Evolutionary conservation across 2,329 filamentous ascomycete genomes (phyloP).

Genomic region (Botrytis pseudocinerea): DNA sequence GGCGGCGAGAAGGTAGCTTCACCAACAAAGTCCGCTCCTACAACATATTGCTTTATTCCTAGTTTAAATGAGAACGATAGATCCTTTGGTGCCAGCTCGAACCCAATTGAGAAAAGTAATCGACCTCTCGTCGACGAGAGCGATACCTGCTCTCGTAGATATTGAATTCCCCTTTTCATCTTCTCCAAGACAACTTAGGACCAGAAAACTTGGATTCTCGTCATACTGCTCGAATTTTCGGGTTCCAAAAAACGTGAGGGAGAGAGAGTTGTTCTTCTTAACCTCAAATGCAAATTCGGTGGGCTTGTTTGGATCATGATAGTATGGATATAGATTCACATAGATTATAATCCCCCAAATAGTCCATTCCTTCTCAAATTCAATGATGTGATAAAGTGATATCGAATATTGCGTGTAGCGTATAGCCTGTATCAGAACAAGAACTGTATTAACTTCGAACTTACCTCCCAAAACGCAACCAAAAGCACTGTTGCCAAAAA

Average conservation of each 20-base stretch:
- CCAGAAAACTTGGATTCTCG: background rate
- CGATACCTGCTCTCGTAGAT: background rate
- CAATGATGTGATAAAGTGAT: background rate
- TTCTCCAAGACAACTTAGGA: background rate
- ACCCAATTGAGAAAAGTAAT: background rate
- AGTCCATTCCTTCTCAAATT: background rate
- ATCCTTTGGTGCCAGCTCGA: background rate
- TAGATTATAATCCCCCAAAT: background rate
- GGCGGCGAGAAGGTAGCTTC: background rate
- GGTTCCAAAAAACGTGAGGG: background rate
- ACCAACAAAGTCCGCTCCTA: background rate
- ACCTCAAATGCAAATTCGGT: too few relatives aligned
- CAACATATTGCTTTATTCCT: background rate
- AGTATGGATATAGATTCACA: too few relatives aligned
- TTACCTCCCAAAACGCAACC: background rate
- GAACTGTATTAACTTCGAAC: background rate
- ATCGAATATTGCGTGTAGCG: fast-evolving
- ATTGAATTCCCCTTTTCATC: background rate
- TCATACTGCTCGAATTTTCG: background rate
- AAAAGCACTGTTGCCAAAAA: background rate
- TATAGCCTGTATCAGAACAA: background rate
- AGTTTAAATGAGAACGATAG: background rate
- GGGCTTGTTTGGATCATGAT: too few relatives aligned
- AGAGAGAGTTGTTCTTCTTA: too few relatives aligned
- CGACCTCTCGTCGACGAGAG: background rate